Evolutionary conservation across 2,329 filamentous ascomycete species (phyloP).

Genomic region (Esteya vermicola): DNA sequence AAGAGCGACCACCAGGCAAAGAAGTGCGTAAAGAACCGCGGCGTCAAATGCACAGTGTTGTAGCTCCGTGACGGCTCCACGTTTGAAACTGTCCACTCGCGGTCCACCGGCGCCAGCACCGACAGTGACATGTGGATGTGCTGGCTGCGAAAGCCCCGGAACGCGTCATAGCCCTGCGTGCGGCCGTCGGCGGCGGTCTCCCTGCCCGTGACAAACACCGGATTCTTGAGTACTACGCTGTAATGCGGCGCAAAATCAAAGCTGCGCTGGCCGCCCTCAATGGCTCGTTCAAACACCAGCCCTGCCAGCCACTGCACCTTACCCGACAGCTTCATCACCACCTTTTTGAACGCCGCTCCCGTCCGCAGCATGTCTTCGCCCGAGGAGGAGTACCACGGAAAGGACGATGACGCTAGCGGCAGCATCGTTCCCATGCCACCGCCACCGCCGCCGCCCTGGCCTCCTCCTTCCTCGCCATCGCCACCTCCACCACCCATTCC

Average conservation of each 20-base stretch:
- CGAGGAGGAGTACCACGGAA: too few species aligned
- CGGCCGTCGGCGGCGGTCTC: slow-evolving; percentile 33
- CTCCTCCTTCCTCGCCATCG: slow-evolving; percentile 46
- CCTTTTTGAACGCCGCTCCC: slow-evolving; percentile 88
- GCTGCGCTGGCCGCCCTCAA: slow-evolving; percentile 55
- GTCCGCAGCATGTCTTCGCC: slow-evolving; percentile 53
- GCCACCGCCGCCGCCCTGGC: too few species aligned
- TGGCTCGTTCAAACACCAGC: slow-evolving; percentile 78
- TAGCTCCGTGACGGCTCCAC: slow-evolving; percentile 74
- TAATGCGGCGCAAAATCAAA: slow-evolving; percentile 92
- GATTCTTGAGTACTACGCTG: slow-evolving; percentile 72
- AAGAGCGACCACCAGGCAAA: slow-evolving; percentile 97
- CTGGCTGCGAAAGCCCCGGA: slow-evolving; percentile 87
- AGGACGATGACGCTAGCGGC: too few species aligned
- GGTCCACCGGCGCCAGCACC: slow-evolving; percentile 71
- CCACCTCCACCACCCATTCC: too few species aligned
- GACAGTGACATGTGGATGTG: slow-evolving; percentile 94
- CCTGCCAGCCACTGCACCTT: slow-evolving; percentile 89
- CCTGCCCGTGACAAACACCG: slow-evolving; percentile 30
- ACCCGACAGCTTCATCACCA: slow-evolving; percentile 95
- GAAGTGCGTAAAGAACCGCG: slow-evolving; percentile 96
- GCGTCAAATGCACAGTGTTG: slow-evolving; percentile 88
- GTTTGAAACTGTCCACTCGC: slow-evolving; percentile 71
- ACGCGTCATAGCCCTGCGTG: slow-evolving; percentile 66
- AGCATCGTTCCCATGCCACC: too few species aligned